These are phyloP conservation scores for Microthyrium microscopicum DNA, from an alignment of 2,329 filamentous ascomycete species.

Conservation along the genomic window DNA sequence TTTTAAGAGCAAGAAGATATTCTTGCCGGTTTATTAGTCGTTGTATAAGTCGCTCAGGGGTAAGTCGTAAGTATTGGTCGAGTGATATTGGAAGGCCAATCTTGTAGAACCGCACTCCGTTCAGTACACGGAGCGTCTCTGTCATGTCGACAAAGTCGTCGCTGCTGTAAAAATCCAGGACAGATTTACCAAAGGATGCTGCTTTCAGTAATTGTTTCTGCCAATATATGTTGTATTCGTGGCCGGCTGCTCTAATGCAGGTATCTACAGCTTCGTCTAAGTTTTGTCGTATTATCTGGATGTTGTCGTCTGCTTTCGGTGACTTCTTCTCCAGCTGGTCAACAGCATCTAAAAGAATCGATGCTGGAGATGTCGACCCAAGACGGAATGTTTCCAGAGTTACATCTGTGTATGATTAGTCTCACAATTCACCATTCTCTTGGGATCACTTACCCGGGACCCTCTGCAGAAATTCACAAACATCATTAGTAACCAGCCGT, in stretches of 20 bases:
- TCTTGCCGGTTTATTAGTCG: constrained; percentile 78
- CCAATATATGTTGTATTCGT: constrained; percentile 81
- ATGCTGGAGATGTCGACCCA: constrained; percentile 74
- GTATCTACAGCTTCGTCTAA: constrained; percentile 86
- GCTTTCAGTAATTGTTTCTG: constrained; percentile 94
- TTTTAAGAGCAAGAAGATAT: constrained; percentile 74
- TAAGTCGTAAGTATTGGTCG: constrained; percentile 83
- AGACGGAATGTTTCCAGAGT: constrained; percentile 81
- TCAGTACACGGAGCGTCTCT: constrained; percentile 79
- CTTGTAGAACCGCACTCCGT: constrained; percentile 81
- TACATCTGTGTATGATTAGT: constrained; percentile 40
- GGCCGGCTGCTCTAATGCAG: constrained; percentile 82
- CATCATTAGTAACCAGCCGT: constrained; percentile 73
- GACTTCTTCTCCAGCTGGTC: constrained; percentile 84
- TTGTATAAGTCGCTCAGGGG: constrained; percentile 72
- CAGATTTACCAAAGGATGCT: constrained; percentile 93
- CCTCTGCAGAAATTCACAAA: constrained; percentile 95
- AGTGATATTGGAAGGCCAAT: constrained; percentile 81
- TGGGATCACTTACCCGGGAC: constrained; percentile 42
- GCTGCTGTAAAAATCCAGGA: constrained; percentile 91
- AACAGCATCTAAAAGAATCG: constrained; percentile 84
- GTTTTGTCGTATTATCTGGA: constrained; percentile 77
- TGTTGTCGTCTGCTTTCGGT: constrained; percentile 93
- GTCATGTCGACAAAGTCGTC: constrained; percentile 99
- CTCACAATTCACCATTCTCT: too few relatives aligned